These are phyloP conservation scores for Arachis hypogaea DNA, from an alignment of 306 rosid genomes.

Conservation along the genomic window DNA sequence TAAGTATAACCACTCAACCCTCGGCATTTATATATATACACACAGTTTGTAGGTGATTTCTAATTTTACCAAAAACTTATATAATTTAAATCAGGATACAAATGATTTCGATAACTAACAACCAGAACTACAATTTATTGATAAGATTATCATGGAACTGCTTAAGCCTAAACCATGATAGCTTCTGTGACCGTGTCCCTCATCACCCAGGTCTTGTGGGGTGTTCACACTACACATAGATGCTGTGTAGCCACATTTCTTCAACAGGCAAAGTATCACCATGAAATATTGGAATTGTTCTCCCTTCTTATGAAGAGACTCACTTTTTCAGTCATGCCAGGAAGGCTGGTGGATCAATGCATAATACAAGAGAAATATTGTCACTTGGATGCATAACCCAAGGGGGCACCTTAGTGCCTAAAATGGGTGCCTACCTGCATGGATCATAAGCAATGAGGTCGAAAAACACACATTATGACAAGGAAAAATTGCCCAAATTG, in stretches of 20 bases:
- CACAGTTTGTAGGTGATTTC: not conserved
- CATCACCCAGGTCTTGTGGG: not conserved
- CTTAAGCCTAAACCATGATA: not conserved
- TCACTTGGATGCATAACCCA: not conserved
- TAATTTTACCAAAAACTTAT: not conserved
- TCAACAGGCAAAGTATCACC: not conserved
- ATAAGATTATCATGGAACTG: not conserved
- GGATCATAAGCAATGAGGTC: not conserved
- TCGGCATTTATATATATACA: too few species aligned
- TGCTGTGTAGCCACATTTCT: not conserved
- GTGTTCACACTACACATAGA: not conserved
- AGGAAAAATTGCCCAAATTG: conserved; percentile 1
- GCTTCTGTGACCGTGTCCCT: not conserved
- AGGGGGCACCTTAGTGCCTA: not conserved
- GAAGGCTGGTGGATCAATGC: not conserved
- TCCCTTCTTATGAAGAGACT: too few species aligned
- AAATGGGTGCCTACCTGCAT: conserved; percentile 9
- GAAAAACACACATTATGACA: not conserved
- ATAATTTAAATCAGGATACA: not conserved
- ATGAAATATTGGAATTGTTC: too few species aligned
- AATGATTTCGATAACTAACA: not conserved
- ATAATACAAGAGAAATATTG: not conserved
- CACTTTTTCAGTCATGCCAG: not conserved
- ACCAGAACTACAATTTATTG: not conserved
- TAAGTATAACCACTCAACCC: too few species aligned